Percentiles rank a stretch among this genome's conserved stretches.
These are phyloP conservation scores for Kluyveromyces sp. DNA, from an alignment of 1,139 yeast species.

Conservation along the genomic window DNA sequence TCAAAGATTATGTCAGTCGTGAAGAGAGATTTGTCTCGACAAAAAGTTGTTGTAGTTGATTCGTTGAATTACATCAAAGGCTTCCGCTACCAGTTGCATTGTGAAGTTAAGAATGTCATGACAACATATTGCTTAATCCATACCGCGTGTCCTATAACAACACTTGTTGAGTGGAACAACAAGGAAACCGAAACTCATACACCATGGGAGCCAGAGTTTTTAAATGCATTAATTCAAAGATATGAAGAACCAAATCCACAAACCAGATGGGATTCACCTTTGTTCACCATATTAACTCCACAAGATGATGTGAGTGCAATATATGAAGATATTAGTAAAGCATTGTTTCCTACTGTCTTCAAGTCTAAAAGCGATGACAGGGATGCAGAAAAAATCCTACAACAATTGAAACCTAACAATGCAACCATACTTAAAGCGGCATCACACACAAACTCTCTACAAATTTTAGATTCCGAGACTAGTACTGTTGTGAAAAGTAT, in stretches of 20 bases:
- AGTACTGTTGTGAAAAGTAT: constrained; percentile 19
- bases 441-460: constrained; percentile 63
- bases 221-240: constrained; percentile 68
- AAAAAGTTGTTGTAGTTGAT: constrained; percentile 74
- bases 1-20: constrained; percentile 86
- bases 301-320: constrained; percentile 45
- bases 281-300: constrained; percentile 60
- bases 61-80: constrained; percentile 90
- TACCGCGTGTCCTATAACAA: constrained; percentile 57
- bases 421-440: constrained; percentile 72
- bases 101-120: constrained; percentile 80
- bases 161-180: constrained; percentile 57
- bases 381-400: constrained; percentile 31
- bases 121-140: constrained; percentile 84
- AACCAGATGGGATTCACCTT: constrained; percentile 91
- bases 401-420: constrained; percentile 50
- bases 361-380: constrained; percentile 36
- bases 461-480: constrained; percentile 70
- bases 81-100: constrained; percentile 83
- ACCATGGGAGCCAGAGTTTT: constrained; percentile 62
- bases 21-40: constrained; percentile 64
- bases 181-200: constrained; percentile 18
- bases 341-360: constrained; percentile 40
- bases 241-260: constrained; percentile 89
- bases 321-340: constrained; percentile 64